Evolutionary conservation across 768 basidiomycete species (phyloP).

Genomic region (Boletus rubescentipes): DNA sequence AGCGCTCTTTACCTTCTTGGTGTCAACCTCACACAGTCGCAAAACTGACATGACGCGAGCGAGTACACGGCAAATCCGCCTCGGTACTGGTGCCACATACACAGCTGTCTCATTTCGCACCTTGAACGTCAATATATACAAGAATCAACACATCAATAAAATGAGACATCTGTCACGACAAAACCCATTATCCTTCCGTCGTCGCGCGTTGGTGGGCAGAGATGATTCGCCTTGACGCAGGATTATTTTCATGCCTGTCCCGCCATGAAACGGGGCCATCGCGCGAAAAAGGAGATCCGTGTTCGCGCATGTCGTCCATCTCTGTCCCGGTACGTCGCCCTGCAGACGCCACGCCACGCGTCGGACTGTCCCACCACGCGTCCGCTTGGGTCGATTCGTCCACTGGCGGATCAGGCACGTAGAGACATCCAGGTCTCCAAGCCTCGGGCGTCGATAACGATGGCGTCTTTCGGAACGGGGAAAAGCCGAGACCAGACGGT

Average conservation of each 20-base stretch:
- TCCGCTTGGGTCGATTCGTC: slow-evolving; percentile 4
- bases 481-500: slow-evolving; percentile 3
- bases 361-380: slow-evolving; percentile 11
- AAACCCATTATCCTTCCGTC: slow-evolving; percentile 1
- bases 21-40: no score
- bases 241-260: slow-evolving; percentile 23
- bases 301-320: not conserved
- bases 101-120: not conserved
- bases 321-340: not conserved
- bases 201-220: slow-evolving; percentile 8
- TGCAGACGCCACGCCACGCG: not conserved
- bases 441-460: slow-evolving; percentile 7
- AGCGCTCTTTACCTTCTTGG: no score
- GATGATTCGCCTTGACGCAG: slow-evolving; percentile 12
- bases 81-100: no score
- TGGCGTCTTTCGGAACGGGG: slow-evolving; percentile 7
- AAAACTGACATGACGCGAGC: no score
- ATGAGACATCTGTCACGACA: not conserved
- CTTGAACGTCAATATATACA: slow-evolving; percentile 13
- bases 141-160: not conserved
- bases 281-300: not conserved
- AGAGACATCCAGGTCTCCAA: slow-evolving; percentile 17
- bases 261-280: slow-evolving; percentile 15
- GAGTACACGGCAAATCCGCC: no score
- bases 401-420: slow-evolving; percentile 9